A percentile compares a stretch with the other conserved stretches of the same genome.
These are phyloP conservation scores for Allomyces macrogynus DNA, from an alignment of 192 early-diverging fungal species.

Conservation along the genomic window DNA sequence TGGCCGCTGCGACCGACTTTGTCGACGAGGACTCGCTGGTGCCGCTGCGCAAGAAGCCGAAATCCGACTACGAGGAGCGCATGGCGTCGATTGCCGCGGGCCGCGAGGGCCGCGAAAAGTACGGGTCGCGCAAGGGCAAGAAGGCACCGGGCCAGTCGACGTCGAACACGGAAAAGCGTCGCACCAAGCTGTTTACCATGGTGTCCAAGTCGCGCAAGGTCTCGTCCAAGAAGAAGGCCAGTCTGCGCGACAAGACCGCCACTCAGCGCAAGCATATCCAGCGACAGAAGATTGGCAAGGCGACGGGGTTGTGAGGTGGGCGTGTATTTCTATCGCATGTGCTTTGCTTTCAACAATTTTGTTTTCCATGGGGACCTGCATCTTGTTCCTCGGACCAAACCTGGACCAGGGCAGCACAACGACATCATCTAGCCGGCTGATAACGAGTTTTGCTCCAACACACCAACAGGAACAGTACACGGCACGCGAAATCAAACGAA, in stretches of 20 bases:
- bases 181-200: conserved; percentile 89
- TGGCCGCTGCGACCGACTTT: conserved; percentile 1
- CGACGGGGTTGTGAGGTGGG: conserved; percentile 3
- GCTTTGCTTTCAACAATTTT: too few species aligned
- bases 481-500: conserved; percentile 7
- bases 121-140: conserved; percentile 68
- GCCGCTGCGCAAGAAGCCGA: conserved; percentile 51
- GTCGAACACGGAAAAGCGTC: conserved; percentile 83
- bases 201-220: conserved; percentile 77
- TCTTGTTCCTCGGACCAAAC: too few species aligned
- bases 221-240: conserved; percentile 46
- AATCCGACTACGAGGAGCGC: conserved; percentile 81
- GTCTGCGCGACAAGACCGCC: conserved; percentile 43
- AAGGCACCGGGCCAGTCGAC: conserved; percentile 46
- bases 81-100: conserved; percentile 73
- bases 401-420: too few species aligned
- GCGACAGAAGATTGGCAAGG: conserved; percentile 14
- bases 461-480: conserved; percentile 9
- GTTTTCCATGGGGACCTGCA: too few species aligned
- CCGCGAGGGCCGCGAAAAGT: conserved; percentile 81
- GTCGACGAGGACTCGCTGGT: conserved; percentile 24
- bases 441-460: too few species aligned
- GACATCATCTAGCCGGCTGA: too few species aligned
- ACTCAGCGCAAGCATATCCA: background rate
- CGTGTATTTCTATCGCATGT: too few species aligned